Base-by-base conservation (phyloP, 139 green algal genomes). In the Chlorella ohadii region DNA sequence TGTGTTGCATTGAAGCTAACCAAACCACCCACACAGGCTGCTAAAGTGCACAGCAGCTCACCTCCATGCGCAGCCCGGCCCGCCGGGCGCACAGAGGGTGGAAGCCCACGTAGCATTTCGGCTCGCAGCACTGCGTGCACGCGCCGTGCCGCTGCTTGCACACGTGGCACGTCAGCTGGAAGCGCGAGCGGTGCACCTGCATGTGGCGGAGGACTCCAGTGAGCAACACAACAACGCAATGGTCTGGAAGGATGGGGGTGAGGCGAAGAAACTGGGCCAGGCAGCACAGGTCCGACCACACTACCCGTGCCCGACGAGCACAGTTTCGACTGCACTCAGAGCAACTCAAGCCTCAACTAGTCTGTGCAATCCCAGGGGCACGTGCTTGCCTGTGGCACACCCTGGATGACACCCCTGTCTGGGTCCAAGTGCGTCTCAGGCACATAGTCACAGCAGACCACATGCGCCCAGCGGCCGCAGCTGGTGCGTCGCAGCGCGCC, bases 101-200 rank as follows among this genome's bases (percentile, higher is more conserved):
- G 90, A 94, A 97, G 22, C 93, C 81, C 7, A 80, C 72, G 70
- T 89, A 94, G 88, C 95, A 98, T 31, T 47, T 61, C 63, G 34
- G 55, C 73, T 64, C 81, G 88, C 19, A 86, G 74, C 89, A 97
- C 90, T 96, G 95, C 34, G 97, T 92, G 90, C 89, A 95, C 11
- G 94, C 94, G 39, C 95, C 95, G 72, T 97, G 84, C 17, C 72
- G 81, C 84, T 96, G 89, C 55, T 79, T 68, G 88, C 95, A 98
- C 27, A 98, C 33, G 13, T 74, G 39, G 61, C 86, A 89, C 38
- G 34, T 75, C 33, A 82, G 55, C 13, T 56, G 25, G 38, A 64
- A 67, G 31, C 86, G 79, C 5, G 75, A 63, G 64, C 38, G 51
- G 28, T 86, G 74, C 15, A 89, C 83, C 63, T 84, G 79, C 39